These are phyloP conservation scores for Aspergillus uvarum DNA, from an alignment of 2,329 filamentous ascomycete genomes.

Conservation along the genomic window DNA sequence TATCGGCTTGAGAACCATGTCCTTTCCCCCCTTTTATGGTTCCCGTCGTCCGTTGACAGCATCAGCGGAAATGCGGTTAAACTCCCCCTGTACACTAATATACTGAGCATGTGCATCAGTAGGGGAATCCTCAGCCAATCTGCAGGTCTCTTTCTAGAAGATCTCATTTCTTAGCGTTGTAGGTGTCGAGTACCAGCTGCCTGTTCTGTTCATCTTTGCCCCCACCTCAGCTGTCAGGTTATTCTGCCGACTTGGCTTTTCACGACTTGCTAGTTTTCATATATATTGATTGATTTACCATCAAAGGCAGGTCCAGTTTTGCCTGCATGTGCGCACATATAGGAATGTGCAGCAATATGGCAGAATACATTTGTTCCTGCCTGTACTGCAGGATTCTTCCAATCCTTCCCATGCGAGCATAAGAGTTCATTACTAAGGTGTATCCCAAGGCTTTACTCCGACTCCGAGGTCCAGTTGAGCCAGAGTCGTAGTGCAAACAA, in stretches of 20 bases:
- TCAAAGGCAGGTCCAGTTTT: background rate
- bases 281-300: background rate
- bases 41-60: conserved; percentile 8
- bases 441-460: background rate
- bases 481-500: background rate
- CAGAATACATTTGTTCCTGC: background rate
- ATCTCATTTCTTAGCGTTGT: background rate
- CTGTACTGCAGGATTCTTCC: background rate
- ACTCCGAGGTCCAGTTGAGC: background rate
- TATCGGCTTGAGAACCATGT: background rate
- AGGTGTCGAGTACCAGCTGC: background rate
- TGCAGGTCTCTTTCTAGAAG: conserved; percentile 19
- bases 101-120: conserved; percentile 28
- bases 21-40: background rate
- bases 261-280: background rate
- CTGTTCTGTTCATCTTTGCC: background rate
- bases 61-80: conserved; percentile 27
- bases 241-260: background rate
- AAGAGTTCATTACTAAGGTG: background rate
- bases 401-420: background rate
- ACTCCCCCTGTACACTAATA: conserved; percentile 33
- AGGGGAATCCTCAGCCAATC: conserved; percentile 18
- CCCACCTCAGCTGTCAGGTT: background rate
- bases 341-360: background rate
- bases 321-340: background rate